These are phyloP conservation scores for Calonectria pteridis DNA, from an alignment of 2,329 filamentous ascomycete genomes.

Conservation along the genomic window DNA sequence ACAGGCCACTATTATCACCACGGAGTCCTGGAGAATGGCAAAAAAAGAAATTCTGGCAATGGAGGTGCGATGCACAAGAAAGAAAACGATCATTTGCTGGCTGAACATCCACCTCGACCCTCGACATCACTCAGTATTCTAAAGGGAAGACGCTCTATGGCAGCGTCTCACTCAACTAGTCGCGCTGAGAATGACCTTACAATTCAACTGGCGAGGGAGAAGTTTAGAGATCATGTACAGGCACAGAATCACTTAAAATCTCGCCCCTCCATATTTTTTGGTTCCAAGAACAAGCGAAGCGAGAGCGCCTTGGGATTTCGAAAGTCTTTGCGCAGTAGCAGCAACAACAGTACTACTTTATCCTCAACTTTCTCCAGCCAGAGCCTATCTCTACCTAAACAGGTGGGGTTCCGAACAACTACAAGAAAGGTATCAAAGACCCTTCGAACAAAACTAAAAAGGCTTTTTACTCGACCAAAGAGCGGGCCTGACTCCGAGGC, in stretches of 20 bases:
- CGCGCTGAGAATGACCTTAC: slow-evolving; percentile 49
- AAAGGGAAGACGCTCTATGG: slow-evolving; percentile 46
- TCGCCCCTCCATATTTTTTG: slow-evolving; percentile 60
- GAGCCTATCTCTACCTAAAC: slow-evolving; percentile 41
- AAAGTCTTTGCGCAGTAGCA: slow-evolving; percentile 63
- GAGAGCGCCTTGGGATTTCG: slow-evolving; percentile 55
- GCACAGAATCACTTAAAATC: slow-evolving; percentile 52
- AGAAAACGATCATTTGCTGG: slow-evolving; percentile 45
- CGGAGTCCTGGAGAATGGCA: slow-evolving; percentile 23
- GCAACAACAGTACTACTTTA: slow-evolving; percentile 53
- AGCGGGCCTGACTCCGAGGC: slow-evolving; percentile 27
- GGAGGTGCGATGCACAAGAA: slow-evolving; percentile 31
- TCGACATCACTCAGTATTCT: slow-evolving; percentile 70
- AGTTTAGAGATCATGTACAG: slow-evolving; percentile 50
- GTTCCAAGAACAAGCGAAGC: slow-evolving; percentile 51
- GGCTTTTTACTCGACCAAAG: slow-evolving; percentile 48
- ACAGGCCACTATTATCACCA: slow-evolving; percentile 28
- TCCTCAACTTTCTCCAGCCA: slow-evolving; percentile 47
- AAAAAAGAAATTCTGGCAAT: slow-evolving; percentile 25
- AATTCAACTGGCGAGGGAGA: slow-evolving; percentile 52
- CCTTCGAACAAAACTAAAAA: slow-evolving; percentile 71
- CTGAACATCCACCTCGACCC: slow-evolving; percentile 45
- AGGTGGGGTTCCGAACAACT: slow-evolving; percentile 58
- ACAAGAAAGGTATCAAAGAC: slow-evolving; percentile 73
- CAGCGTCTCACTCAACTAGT: slow-evolving; percentile 31